These are phyloP conservation scores for Cantharellus cinnabarinus DNA, from an alignment of 768 basidiomycete species.

Conservation along the genomic window DNA sequence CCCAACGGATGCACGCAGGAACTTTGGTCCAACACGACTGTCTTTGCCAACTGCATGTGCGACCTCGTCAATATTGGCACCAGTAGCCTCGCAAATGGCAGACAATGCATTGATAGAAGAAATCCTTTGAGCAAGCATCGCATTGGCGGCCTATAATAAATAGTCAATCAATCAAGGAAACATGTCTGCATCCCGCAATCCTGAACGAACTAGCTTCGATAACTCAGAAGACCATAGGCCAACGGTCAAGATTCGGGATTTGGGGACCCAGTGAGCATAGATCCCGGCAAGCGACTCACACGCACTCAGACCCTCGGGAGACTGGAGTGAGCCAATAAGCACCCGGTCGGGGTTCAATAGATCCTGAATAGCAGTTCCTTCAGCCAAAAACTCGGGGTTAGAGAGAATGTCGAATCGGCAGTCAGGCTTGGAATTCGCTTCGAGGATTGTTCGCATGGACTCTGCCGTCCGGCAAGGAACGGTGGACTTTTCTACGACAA, in stretches of 20 bases:
- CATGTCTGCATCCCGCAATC: neutral
- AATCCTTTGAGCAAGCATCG: conserved; percentile 98
- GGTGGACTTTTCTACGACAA: conserved; percentile 98
- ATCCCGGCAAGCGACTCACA: conserved; percentile 57
- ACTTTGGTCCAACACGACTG: conserved; percentile 80
- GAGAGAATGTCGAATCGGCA: conserved; percentile 94
- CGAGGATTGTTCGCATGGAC: conserved; percentile 97
- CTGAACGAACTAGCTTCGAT: conserved; percentile 46
- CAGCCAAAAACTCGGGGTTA: conserved; percentile 97
- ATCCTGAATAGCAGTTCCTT: conserved; percentile 88
- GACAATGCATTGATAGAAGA: conserved; percentile 96
- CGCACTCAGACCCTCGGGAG: conserved; percentile 64
- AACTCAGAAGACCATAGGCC: conserved; percentile 98
- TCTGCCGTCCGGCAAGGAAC: conserved; percentile 97
- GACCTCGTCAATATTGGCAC: conserved; percentile 97
- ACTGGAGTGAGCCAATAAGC: conserved; percentile 88
- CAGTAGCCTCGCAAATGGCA: conserved; percentile 96
- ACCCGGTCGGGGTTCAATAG: conserved; percentile 85
- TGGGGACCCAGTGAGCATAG: conserved; percentile 93
- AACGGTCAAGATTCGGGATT: conserved; percentile 69
- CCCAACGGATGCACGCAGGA: conserved; percentile 87
- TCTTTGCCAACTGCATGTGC: conserved; percentile 87
- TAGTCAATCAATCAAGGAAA: neutral
- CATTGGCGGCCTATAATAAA: conserved; percentile 66
- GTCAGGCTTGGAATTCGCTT: conserved; percentile 87